Evolutionary conservation across 257 asterid genomes (phyloP).

Genomic region (Dorcoceras hygrometricum): DNA sequence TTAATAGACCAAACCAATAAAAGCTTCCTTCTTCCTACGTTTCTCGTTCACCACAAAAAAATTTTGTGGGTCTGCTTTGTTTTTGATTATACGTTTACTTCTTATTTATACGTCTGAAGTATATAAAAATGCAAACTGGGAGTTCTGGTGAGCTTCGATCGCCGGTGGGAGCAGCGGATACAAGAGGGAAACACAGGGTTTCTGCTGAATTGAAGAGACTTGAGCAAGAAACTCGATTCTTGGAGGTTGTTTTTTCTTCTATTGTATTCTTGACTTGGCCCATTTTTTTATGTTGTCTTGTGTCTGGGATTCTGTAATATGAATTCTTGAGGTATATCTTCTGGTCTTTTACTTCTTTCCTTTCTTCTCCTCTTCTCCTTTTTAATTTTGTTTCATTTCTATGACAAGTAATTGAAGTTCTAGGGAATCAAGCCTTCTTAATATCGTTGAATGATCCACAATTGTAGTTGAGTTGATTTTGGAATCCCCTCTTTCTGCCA

Average conservation of each 20-base stretch:
- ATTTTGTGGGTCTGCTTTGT: constrained; percentile 11
- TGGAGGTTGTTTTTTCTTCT: constrained; percentile 56
- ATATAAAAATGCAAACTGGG: constrained; percentile 55
- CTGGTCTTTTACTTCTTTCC: not conserved
- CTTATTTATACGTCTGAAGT: not conserved
- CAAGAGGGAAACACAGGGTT: constrained; percentile 87
- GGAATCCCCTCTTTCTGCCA: not conserved
- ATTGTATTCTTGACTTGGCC: not conserved
- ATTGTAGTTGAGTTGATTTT: not conserved
- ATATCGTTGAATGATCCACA: not conserved
- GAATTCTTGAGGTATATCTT: constrained; percentile 19
- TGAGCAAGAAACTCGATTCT: constrained; percentile 88
- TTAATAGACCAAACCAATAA: constrained; percentile 22
- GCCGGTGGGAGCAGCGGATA: constrained; percentile 52
- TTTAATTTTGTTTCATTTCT: constrained; percentile 2
- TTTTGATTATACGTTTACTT: not conserved
- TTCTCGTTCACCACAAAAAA: constrained; percentile 9
- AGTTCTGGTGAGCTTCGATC: constrained; percentile 60
- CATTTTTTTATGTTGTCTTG: not conserved
- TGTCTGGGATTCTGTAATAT: constrained; percentile 21
- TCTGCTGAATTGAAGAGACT: constrained; percentile 91
- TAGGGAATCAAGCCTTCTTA: not conserved
- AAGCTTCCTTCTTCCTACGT: not conserved
- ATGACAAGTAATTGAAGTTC: not conserved
- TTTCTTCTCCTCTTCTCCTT: not conserved